A percentile compares a stretch with the other conserved stretches of the same genome.
phyloP scores from a whole-genome alignment of 768 basidiomycete species.

The Russula abietina region DNA sequence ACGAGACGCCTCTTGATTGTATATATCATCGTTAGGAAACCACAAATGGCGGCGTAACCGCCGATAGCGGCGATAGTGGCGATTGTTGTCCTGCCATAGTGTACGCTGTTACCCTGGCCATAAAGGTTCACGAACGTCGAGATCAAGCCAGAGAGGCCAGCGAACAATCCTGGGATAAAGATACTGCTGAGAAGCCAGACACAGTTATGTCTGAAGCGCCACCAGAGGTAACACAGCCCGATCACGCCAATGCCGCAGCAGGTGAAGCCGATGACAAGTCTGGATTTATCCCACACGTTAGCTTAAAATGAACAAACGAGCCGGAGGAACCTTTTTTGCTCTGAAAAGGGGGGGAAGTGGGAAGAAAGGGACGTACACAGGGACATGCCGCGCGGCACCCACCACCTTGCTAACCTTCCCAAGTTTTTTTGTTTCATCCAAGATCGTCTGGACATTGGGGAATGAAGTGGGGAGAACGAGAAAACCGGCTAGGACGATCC shows the following conservation, averaged over 20 bases:
- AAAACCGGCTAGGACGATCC: constrained; percentile 23
- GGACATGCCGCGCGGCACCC: not conserved
- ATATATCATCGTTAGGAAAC: constrained; percentile 3
- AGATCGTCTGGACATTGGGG: not conserved
- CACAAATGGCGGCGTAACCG: not conserved
- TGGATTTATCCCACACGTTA: not conserved
- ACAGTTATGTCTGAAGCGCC: too few species aligned
- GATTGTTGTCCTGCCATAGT: not conserved
- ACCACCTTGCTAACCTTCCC: not conserved
- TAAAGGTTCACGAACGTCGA: too few species aligned
- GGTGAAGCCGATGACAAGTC: too few species aligned
- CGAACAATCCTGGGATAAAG: too few species aligned
- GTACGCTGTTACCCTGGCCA: too few species aligned
- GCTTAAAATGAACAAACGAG: not conserved
- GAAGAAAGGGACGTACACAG: constrained; percentile 10
- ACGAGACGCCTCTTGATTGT: not conserved
- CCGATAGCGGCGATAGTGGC: constrained; percentile 12
- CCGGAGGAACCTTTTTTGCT: not conserved
- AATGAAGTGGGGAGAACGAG: constrained; percentile 19
- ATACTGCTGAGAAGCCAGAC: too few species aligned
- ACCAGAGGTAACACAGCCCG: too few species aligned
- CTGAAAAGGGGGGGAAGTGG: not conserved
- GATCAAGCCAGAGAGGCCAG: too few species aligned
- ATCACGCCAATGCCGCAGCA: too few species aligned
- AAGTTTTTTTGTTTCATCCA: not conserved